These are phyloP conservation scores for Cystobasidiaceae sp. DNA, from an alignment of 1,284 basidiomycete genomes.

Conservation along the genomic window DNA sequence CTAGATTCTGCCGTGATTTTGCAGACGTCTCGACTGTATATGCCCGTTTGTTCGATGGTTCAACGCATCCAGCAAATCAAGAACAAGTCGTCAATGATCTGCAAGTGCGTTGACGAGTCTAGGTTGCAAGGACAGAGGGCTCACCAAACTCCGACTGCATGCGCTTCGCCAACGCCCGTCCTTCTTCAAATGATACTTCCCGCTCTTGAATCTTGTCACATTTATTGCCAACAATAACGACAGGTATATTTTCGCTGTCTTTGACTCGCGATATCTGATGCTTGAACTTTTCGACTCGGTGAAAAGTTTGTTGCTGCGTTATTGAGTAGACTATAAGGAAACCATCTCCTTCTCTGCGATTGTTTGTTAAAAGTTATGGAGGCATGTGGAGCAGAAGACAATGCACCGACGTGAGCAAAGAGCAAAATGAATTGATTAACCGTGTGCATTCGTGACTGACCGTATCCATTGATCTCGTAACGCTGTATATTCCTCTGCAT, in stretches of 20 bases:
- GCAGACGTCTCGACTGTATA: slow-evolving; percentile 45
- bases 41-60: not conserved
- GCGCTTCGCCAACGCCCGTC: slow-evolving; percentile 44
- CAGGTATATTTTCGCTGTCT: slow-evolving; percentile 46
- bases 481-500: slow-evolving; percentile 48
- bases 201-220: slow-evolving; percentile 47
- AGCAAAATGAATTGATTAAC: not conserved
- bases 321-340: slow-evolving; percentile 49
- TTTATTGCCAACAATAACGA: slow-evolving; percentile 72
- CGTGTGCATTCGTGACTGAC: slow-evolving; percentile 14
- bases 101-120: not conserved
- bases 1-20: slow-evolving; percentile 48
- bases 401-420: not conserved
- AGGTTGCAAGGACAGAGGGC: not conserved
- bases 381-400: not conserved
- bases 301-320: slow-evolving; percentile 48
- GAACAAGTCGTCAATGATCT: not conserved
- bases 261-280: slow-evolving; percentile 47
- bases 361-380: not conserved
- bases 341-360: slow-evolving; percentile 47
- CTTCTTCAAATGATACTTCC: slow-evolving; percentile 46
- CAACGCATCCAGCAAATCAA: not conserved
- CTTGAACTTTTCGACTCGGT: slow-evolving; percentile 47
- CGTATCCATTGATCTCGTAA: slow-evolving; percentile 49
- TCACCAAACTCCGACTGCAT: slow-evolving; percentile 46